Conservation (phyloP, 306 rosid species). For the Comarum palustre region DNA sequence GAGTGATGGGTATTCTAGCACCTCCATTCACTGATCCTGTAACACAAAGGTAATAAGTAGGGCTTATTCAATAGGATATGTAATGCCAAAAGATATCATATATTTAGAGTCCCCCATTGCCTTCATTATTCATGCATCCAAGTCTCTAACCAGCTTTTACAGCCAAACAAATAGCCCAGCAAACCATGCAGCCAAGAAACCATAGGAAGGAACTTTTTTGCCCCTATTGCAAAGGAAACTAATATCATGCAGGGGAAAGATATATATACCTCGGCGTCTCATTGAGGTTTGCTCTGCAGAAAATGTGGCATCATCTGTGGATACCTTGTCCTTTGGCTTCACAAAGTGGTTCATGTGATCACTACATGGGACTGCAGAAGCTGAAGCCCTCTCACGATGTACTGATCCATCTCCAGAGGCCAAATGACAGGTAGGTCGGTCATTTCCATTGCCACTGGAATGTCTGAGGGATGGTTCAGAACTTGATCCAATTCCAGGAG, state of each 20-base stretch:
- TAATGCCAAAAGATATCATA: not conserved
- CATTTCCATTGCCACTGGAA: slow-evolving; percentile 23
- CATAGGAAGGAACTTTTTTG: not conserved
- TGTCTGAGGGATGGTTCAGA: slow-evolving; percentile 22
- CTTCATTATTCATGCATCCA: slow-evolving; percentile 1
- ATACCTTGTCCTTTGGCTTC: slow-evolving; percentile 25
- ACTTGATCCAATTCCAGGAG: slow-evolving; percentile 18
- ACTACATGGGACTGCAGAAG: not conserved
- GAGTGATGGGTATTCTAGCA: slow-evolving; percentile 6
- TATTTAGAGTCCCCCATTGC: not conserved
- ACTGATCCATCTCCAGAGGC: slow-evolving; percentile 23
- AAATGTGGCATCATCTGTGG: slow-evolving; percentile 7
- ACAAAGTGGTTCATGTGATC: slow-evolving; percentile 13
- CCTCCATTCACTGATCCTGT: slow-evolving; percentile 14
- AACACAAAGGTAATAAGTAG: not conserved
- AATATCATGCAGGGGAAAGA: not conserved
- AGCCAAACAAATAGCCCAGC: not conserved
- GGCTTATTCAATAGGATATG: not conserved
- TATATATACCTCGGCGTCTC: slow-evolving; percentile 36
- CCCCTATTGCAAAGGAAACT: not conserved
- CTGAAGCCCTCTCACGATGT: slow-evolving; percentile 17
- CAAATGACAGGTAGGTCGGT: slow-evolving; percentile 16
- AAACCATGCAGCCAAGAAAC: not conserved
- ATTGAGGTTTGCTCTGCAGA: slow-evolving; percentile 25
- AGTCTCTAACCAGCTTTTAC: not conserved